Base-by-base conservation (phyloP, 192 early-diverging fungal species). In the Backusella tuberculispora region DNA sequence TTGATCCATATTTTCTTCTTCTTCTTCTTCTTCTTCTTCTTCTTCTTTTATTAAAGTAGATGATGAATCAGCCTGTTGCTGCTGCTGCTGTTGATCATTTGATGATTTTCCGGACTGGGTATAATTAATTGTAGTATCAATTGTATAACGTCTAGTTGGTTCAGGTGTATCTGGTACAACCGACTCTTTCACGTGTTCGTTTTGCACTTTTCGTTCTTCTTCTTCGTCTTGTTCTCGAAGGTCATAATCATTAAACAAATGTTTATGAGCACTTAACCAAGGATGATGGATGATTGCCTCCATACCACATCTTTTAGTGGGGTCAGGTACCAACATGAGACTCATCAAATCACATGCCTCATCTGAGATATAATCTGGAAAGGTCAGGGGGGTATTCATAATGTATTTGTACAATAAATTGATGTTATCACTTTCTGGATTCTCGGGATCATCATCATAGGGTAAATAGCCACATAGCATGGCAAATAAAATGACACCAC, bases 401-500 rank as follows among this genome's bases (percentile, higher is more conserved):
- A 96, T 96, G 72, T 95, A 93, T 73, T 91, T 91, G 83, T 93
- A 95, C 44, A 95, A 80, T 81, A 90, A 87, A 74, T 90, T 93
- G 79, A 93, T 93, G 76, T 96, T 96, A 75, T 96, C 95, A 69
- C 95, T 93, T 69, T 96, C 94, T 21, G 93, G 93, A 67, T 96
- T 96, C 5, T 84, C 87, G 34, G 95, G 95, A 77, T 96, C 95
- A 80, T 96, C 95, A 71, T 96, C 95, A 77, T 93, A 96, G 4
- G 95, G 95, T 53, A 96, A 84, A 67, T 94, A 95, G 3, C 95
- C 95, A 37, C 91, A 92, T 6, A 96, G 85, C 95, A 96, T 96
- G 1, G 95, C 95, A 72, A 94, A 96, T 78, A 99, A 76, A 65
- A 99, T 99, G 17, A 99, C 98, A 63, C 98, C 98, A 81, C 96